phyloP scores from a whole-genome alignment of 768 basidiomycete genomes.

The Neoboletus magnificus region DNA sequence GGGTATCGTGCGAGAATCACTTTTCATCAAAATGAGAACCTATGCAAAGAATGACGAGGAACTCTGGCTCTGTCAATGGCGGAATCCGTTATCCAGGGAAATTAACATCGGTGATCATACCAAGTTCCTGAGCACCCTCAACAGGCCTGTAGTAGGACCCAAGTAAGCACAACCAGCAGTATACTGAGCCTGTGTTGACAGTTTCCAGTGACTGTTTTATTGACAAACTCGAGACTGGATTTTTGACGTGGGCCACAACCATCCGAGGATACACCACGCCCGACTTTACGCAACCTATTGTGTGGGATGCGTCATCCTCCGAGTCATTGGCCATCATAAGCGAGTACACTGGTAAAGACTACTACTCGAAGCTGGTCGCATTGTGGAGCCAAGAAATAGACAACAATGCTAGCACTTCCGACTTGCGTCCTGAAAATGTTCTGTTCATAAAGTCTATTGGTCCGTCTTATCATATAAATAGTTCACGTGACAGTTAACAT shows the following conservation, averaged over 20 bases:
- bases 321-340: constrained; percentile 51
- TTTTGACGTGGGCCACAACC: constrained; percentile 65
- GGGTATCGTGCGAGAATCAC: constrained; percentile 62
- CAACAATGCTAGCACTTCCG: constrained; percentile 47
- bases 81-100: constrained; percentile 52
- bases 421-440: constrained; percentile 55
- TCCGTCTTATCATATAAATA: constrained; percentile 34
- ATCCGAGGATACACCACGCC: constrained; percentile 57
- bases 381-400: constrained; percentile 84
- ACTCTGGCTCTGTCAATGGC: constrained; percentile 73
- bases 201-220: constrained; percentile 48
- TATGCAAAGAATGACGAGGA: constrained; percentile 61
- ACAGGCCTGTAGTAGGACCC: constrained; percentile 35
- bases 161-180: constrained; percentile 29
- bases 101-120: constrained; percentile 46
- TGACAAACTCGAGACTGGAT: constrained; percentile 77
- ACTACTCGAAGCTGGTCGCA: constrained; percentile 56
- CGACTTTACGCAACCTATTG: constrained; percentile 29
- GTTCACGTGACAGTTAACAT: constrained; percentile 37
- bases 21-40: constrained; percentile 72
- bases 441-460: constrained; percentile 49
- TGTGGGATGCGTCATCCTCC: constrained; percentile 56
- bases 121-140: constrained; percentile 48
- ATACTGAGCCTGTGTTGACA: not conserved
- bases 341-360: constrained; percentile 45